Base-by-base conservation (phyloP, 179 eudicot genomes). In the Silene noctiflora region DNA sequence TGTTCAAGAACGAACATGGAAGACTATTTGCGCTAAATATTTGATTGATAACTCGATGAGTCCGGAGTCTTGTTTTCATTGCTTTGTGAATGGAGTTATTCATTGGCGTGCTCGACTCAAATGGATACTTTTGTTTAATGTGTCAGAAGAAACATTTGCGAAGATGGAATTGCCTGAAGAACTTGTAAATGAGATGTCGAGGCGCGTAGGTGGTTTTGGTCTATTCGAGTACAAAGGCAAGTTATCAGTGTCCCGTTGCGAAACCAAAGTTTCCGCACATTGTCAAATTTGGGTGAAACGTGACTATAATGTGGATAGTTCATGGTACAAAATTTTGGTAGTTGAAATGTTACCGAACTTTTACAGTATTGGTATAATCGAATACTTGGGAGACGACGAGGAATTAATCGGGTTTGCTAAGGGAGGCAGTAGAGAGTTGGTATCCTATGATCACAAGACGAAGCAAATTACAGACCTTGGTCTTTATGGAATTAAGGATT, bases 201-300 rank as follows among this genome's bases (percentile, higher is more conserved):
- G 55, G 17, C 4, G 55, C 55, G 1, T 48, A 4, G 11, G 60
- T 16, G 20, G 16, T 1, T 70, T 25, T 7, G 60, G 61, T 7
- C 8, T 70, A 31, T 70, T 70, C 53, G 61, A 48, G 61, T 53
- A 24, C 25, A 59, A 25, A 70, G 27, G 13, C 16, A 70, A 24
- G 74, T 53, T 70, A 70, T 16, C 39, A 3, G 61, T 51, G 21
- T 70, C 19, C 0, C 13, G 3, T 61, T 61, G 65, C 25, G 27
- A 10, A 21, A 21, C 6, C 5, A 48, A n/a, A 0, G 6, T 51
- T 4, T 0, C 39, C 0, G 9, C 20, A 4, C 9, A n/a, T 10
- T 70, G 61, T 70, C 9, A 51, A 70, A 51, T 70, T 6, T 70
- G 74, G 74, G 4, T 70, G 27, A 51, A 70, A 27, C 35, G 6